phyloP scores from a whole-genome alignment of 352 stramenopile species.

The Phytopythium montanum region DNA sequence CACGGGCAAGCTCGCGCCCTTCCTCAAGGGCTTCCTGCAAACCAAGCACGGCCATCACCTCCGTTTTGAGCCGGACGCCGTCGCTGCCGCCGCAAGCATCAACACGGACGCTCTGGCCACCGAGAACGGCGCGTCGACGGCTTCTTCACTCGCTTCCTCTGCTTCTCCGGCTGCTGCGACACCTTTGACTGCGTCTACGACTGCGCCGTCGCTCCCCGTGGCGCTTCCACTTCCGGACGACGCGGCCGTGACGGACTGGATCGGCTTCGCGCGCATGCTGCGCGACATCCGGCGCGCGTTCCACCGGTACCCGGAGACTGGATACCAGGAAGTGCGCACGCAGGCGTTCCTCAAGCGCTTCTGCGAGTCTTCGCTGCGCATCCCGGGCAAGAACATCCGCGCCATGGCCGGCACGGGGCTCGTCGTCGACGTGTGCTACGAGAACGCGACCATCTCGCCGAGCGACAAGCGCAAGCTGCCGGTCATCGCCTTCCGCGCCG shows the following conservation, averaged over 20 bases:
- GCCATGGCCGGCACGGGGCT: constrained; percentile 86
- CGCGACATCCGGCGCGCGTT: constrained; percentile 80
- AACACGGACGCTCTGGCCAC: constrained; percentile 1
- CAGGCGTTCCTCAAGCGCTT: constrained; percentile 82
- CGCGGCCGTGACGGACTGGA: constrained; percentile 43
- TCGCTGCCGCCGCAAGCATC: background rate
- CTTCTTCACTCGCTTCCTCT: background rate
- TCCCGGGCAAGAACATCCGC: constrained; percentile 68
- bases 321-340: constrained; percentile 88
- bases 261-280: constrained; percentile 67
- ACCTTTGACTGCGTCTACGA: background rate
- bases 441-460: constrained; percentile 44
- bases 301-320: constrained; percentile 90
- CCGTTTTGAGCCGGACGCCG: background rate
- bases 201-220: background rate
- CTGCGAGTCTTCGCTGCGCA: constrained; percentile 77
- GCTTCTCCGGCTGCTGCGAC: background rate
- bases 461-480: constrained; percentile 64
- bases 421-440: constrained; percentile 87
- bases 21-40: constrained; percentile 58
- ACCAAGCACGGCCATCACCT: constrained; percentile 13
- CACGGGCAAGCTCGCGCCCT: constrained; percentile 48
- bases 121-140: background rate
- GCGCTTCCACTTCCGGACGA: constrained; percentile 9
- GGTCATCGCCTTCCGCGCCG: constrained; percentile 91